Conservation (phyloP, 495 filamentous ascomycete species). For the Staphylotrichum longicolle region DNA sequence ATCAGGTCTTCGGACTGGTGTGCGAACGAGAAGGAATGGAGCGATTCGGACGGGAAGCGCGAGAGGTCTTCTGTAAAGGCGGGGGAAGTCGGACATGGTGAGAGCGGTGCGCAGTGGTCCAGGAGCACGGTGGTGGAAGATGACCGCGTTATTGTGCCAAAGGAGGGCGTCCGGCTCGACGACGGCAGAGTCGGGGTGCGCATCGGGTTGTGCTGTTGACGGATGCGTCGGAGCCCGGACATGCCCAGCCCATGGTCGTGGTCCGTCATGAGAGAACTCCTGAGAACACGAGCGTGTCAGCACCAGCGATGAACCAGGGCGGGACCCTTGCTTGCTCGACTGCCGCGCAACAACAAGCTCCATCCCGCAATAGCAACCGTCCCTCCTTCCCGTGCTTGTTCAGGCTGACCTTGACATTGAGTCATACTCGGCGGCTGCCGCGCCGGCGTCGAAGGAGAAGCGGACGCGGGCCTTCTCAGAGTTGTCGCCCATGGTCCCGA, state of each 20-base stretch:
- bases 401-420: slow-evolving; percentile 50
- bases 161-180: slow-evolving; percentile 61
- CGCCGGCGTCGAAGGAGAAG: slow-evolving; percentile 56
- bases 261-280: slow-evolving; percentile 54
- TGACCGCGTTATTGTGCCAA: slow-evolving; percentile 56
- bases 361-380: slow-evolving; percentile 1
- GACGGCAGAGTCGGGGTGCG: slow-evolving; percentile 63
- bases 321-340: slow-evolving; percentile 21
- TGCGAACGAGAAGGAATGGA: slow-evolving; percentile 98
- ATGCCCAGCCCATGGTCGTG: slow-evolving; percentile 58
- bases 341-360: background rate
- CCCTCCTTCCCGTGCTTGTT: background rate
- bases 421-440: slow-evolving; percentile 50
- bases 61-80: slow-evolving; percentile 83
- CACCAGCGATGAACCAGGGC: slow-evolving; percentile 8
- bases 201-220: slow-evolving; percentile 68
- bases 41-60: slow-evolving; percentile 89
- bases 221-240: slow-evolving; percentile 88
- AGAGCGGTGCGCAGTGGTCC: slow-evolving; percentile 46
- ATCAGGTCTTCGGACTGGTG: slow-evolving; percentile 91
- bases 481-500: slow-evolving; percentile 45
- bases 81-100: slow-evolving; percentile 63
- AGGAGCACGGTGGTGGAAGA: slow-evolving; percentile 60
- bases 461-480: slow-evolving; percentile 48
- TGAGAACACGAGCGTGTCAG: slow-evolving; percentile 35